Percentiles rank a stretch among this genome's conserved stretches.
phyloP scores from a whole-genome alignment of 1,284 basidiomycete genomes.

The Sphaerobolus stellatus region DNA sequence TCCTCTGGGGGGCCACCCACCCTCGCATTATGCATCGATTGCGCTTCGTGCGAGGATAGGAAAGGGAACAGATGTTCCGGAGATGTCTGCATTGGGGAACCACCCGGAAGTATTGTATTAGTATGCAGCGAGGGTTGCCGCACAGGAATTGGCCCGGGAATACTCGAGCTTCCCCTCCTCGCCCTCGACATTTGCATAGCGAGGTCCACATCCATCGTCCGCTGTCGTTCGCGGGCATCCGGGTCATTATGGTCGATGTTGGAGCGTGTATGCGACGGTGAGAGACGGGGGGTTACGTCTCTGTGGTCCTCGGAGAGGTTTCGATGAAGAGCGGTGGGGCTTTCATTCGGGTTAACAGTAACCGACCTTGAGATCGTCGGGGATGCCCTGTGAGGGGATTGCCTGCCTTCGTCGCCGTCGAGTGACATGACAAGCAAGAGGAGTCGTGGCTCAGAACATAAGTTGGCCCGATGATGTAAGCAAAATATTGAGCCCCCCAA shows the following conservation, averaged over 20 bases:
- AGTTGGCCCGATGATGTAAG: too few species aligned
- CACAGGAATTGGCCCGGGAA: slow-evolving; percentile 22
- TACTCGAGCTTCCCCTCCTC: slow-evolving; percentile 60
- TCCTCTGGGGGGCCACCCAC: slow-evolving; percentile 29
- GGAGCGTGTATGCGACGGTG: slow-evolving; percentile 57
- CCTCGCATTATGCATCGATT: slow-evolving; percentile 36
- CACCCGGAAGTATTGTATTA: slow-evolving; percentile 23
- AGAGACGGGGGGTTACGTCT: slow-evolving; percentile 48
- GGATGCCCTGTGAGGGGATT: not conserved
- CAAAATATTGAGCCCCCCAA: too few species aligned
- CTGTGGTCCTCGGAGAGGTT: slow-evolving; percentile 36
- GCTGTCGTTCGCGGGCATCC: slow-evolving; percentile 71
- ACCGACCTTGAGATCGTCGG: slow-evolving; percentile 2
- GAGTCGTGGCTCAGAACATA: not conserved
- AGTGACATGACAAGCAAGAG: not conserved
- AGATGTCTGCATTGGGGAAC: slow-evolving; percentile 24
- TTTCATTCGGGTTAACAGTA: slow-evolving; percentile 8
- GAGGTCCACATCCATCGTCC: slow-evolving; percentile 85
- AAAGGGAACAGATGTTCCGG: slow-evolving; percentile 15
- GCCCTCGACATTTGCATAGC: slow-evolving; percentile 78
- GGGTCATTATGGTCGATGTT: slow-evolving; percentile 68
- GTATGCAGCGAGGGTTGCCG: slow-evolving; percentile 10
- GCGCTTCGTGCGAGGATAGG: slow-evolving; percentile 20
- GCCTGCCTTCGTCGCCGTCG: slow-evolving; percentile 3
- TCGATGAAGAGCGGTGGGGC: not conserved